Percentiles rank a stretch among this genome's conserved stretches.
Conservation (phyloP, 2,329 filamentous ascomycete genomes). For the Cytospora piceicola region DNA sequence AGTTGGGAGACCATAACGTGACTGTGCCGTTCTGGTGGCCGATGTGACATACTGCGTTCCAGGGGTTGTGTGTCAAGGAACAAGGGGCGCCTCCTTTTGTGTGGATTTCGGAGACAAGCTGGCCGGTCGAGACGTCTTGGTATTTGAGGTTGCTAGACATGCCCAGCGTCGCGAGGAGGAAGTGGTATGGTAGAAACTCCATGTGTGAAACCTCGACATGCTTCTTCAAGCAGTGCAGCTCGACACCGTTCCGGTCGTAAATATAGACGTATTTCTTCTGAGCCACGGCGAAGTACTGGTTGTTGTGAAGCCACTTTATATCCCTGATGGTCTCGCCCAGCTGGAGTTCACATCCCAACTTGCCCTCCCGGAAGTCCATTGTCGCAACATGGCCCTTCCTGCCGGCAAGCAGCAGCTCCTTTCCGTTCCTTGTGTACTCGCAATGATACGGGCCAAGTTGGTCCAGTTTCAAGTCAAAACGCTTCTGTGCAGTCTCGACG, state of each 20-base stretch:
- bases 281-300: conserved; percentile 90
- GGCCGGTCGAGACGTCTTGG: conserved; percentile 91
- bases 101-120: conserved; percentile 82
- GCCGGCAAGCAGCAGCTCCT: conserved; percentile 82
- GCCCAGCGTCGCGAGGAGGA: conserved; percentile 84
- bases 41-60: conserved; percentile 88
- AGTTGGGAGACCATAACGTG: conserved; percentile 94
- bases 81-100: conserved; percentile 85
- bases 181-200: conserved; percentile 96
- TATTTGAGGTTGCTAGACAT: conserved; percentile 87
- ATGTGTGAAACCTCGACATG: conserved; percentile 91
- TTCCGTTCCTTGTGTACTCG: conserved; percentile 89
- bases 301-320: conserved; percentile 90
- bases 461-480: conserved; percentile 85
- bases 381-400: conserved; percentile 93
- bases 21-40: conserved; percentile 96
- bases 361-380: conserved; percentile 94
- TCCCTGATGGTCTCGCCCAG: conserved; percentile 89
- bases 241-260: conserved; percentile 88
- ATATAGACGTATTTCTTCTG: conserved; percentile 98
- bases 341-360: conserved; percentile 88
- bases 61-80: conserved; percentile 83
- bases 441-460: conserved; percentile 83
- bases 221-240: conserved; percentile 88
- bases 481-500: conserved; percentile 86